phyloP scores from a whole-genome alignment of 2,329 filamentous ascomycete species.

The Amauroascus niger region DNA sequence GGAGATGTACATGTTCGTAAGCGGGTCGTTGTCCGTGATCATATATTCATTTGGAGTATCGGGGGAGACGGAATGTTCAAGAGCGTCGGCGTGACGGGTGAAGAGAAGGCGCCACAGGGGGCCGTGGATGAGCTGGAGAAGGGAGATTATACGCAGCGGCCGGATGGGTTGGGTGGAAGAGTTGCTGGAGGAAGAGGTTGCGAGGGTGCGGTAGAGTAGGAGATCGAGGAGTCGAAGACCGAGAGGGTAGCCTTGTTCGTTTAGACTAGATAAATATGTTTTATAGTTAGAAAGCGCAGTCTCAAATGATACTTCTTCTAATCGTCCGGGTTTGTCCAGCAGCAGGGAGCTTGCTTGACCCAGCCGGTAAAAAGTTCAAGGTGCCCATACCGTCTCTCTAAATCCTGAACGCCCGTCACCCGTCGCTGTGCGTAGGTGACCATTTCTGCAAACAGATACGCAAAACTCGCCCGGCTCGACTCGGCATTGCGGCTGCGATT shows the following conservation, averaged over 20 bases:
- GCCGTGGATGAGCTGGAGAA: conserved; percentile 92
- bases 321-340: too few species aligned
- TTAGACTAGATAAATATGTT: conserved; percentile 52
- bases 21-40: conserved; percentile 95
- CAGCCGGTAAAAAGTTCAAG: neutral
- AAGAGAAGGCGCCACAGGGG: conserved; percentile 90
- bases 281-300: neutral
- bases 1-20: conserved; percentile 88
- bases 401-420: conserved; percentile 84
- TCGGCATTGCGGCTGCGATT: conserved; percentile 83
- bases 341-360: too few species aligned
- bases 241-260: conserved; percentile 84
- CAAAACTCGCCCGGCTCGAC: conserved; percentile 86
- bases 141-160: conserved; percentile 76
- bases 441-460: conserved; percentile 94
- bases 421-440: conserved; percentile 85
- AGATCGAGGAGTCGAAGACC: conserved; percentile 92
- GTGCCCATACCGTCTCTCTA: conserved; percentile 69
- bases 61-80: conserved; percentile 77
- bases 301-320: neutral
- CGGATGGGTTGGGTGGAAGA: conserved; percentile 55
- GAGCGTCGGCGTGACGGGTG: conserved; percentile 75
- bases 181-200: conserved; percentile 68
- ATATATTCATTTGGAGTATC: conserved; percentile 92
- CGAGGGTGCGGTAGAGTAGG: conserved; percentile 74